Evolutionary conservation across 176 grass and related monocot species (phyloP).

Genomic region (Triticum dicoccoides): DNA sequence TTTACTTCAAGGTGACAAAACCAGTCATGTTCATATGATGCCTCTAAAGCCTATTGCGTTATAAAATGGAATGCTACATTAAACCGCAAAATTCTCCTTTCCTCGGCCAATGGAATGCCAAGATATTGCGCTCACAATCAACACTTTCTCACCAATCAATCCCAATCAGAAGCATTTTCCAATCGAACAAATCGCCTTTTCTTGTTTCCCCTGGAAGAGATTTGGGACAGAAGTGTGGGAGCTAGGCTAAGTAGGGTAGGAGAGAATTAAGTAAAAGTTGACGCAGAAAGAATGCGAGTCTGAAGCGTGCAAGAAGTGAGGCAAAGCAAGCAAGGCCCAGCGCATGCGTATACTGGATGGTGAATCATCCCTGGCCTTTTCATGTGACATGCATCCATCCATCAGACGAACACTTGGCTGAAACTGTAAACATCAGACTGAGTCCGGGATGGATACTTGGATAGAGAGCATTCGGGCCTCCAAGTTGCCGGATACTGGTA

Average conservation of each 20-base stretch:
- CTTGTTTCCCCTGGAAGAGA: background rate
- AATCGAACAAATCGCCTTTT: background rate
- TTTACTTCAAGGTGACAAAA: background rate
- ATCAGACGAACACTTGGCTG: too few species aligned
- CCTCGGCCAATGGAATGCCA: background rate
- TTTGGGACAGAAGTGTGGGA: background rate
- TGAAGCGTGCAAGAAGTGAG: background rate
- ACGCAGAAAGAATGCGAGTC: background rate
- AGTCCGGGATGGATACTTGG: background rate
- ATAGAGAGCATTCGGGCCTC: background rate
- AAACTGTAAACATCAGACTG: background rate
- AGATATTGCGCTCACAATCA: conserved; percentile 18
- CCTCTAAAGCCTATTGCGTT: background rate
- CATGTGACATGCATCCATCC: background rate
- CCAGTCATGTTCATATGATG: background rate
- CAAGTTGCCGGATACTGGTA: conserved; percentile 25
- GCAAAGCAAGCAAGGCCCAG: background rate
- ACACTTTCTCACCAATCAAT: conserved; percentile 33
- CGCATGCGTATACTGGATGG: conserved; percentile 7
- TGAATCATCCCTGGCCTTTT: conserved; percentile 33
- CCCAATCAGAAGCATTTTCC: conserved; percentile 7
- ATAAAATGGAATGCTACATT: conserved; percentile 6
- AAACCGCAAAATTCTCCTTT: conserved; percentile 19
- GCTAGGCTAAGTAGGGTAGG: background rate
- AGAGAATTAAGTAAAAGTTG: background rate